phyloP scores from a whole-genome alignment of 257 asterid species.

The Solanum acaule region DNA sequence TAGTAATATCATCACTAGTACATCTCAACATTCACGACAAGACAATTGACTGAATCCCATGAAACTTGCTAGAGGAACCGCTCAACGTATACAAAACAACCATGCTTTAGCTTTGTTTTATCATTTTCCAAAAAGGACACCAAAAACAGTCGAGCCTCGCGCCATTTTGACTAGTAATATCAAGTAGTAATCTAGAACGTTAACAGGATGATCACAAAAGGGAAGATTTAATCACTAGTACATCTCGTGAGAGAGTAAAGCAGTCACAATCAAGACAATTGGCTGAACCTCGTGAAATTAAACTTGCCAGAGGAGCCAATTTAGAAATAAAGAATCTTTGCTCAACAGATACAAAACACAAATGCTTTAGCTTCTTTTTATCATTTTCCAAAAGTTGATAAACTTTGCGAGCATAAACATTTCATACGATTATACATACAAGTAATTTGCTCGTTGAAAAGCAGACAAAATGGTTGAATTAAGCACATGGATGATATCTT shows the following conservation, averaged over 20 bases:
- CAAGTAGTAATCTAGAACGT: neutral
- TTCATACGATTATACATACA: neutral
- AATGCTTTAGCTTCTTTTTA: neutral
- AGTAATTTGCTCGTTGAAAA: neutral
- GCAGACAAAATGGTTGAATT: neutral
- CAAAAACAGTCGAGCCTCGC: fast-evolving
- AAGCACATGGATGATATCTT: neutral
- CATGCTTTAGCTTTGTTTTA: neutral
- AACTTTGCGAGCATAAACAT: neutral
- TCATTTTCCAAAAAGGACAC: neutral
- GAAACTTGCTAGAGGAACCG: neutral
- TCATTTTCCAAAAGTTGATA: neutral
- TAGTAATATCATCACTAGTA: neutral
- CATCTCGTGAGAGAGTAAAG: neutral
- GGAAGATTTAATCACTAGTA: neutral
- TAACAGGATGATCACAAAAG: neutral
- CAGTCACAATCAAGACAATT: neutral
- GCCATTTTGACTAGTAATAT: neutral
- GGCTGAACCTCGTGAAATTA: neutral
- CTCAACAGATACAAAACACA: neutral
- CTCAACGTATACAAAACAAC: neutral
- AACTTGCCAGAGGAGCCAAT: neutral
- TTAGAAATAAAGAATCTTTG: neutral
- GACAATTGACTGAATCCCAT: neutral
- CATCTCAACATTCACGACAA: neutral